Base-by-base conservation (phyloP, 106 monocot species). In the Cymbidium sinense region DNA sequence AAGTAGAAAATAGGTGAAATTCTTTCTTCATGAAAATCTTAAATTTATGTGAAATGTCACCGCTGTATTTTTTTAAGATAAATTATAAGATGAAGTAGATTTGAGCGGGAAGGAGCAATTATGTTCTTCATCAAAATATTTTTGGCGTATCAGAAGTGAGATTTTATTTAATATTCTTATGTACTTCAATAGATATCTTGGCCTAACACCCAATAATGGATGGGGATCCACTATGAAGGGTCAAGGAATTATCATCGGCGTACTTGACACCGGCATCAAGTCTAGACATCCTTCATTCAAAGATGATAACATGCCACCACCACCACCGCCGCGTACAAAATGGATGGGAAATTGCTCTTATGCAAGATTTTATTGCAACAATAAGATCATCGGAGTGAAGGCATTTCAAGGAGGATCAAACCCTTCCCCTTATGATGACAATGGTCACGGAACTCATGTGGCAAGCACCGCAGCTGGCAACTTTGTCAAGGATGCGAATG, bases 391-490 rank as follows among this genome's bases (percentile, higher is more conserved):
- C 17, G 67, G 67, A 33, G 67, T 9, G 1, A 67, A 67, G 31
- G 67, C 31, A 8, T 67, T 67, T 7, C 18, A 11, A 12, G 67
- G 67, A 0, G 31, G 33, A 12, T 12, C 3, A 1, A 67, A 67
- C n/a, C 67, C 67, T 67, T 33, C 67, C 31, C 67, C 33, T 30
- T 8, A 12, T 4, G 81, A 81, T 36, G 6, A 1, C 29, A 25
- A 76, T 17, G 76, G 76, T 1, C 81, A 81, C 25, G 81, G 81
- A 27, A 76, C 81, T 0, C 76, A 81, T 58, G 76, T 76, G 25
- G 65, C 81, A 10, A 76, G 76, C n/a, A 85, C 51, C 4, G 81
- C 77, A 11, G 77, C 77, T 1, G 85, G 85, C 18, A 50, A 72
- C 25, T 35, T 76, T 7, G 76, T 81, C 28, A 5, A 21, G 0